phyloP scores from a whole-genome alignment of 805 yeast species.

The Kazachstania psychrophila region DNA sequence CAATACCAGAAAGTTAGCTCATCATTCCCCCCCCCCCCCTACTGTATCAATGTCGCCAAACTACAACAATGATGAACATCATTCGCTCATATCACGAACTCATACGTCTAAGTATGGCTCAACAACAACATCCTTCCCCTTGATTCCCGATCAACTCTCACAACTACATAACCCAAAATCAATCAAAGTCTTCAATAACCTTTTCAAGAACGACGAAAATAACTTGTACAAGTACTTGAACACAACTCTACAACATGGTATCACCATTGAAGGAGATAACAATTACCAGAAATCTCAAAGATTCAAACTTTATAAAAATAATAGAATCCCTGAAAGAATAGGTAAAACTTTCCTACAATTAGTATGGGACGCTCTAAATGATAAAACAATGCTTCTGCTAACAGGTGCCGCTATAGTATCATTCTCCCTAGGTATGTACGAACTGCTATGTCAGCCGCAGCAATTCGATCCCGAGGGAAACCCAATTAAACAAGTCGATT shows the following conservation, averaged over 20 bases:
- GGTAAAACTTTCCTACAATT: slow-evolving; percentile 58
- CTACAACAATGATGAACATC: too few species aligned
- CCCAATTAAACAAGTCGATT: slow-evolving; percentile 74
- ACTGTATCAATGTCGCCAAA: not conserved
- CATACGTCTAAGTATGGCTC: not conserved
- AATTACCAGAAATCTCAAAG: slow-evolving; percentile 9
- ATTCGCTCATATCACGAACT: not conserved
- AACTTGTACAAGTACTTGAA: slow-evolving; percentile 15
- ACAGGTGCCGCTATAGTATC: slow-evolving; percentile 83
- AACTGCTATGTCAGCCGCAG: slow-evolving; percentile 77
- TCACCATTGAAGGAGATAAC: slow-evolving; percentile 7
- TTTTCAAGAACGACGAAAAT: slow-evolving; percentile 17
- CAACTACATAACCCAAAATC: slow-evolving; percentile 30
- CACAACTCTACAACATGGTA: slow-evolving; percentile 20
- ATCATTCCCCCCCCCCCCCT: too few species aligned
- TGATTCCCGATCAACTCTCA: slow-evolving; percentile 13
- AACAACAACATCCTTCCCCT: not conserved
- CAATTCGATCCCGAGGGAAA: slow-evolving; percentile 72
- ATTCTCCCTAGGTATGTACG: slow-evolving; percentile 82
- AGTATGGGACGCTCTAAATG: slow-evolving; percentile 79
- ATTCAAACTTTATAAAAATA: slow-evolving; percentile 49
- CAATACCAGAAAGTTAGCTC: too few species aligned
- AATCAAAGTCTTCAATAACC: slow-evolving; percentile 14
- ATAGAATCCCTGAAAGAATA: slow-evolving; percentile 61
- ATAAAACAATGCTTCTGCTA: slow-evolving; percentile 77